Conservation (phyloP, 2,329 filamentous ascomycete genomes). For the Macrophomina phaseolina region DNA sequence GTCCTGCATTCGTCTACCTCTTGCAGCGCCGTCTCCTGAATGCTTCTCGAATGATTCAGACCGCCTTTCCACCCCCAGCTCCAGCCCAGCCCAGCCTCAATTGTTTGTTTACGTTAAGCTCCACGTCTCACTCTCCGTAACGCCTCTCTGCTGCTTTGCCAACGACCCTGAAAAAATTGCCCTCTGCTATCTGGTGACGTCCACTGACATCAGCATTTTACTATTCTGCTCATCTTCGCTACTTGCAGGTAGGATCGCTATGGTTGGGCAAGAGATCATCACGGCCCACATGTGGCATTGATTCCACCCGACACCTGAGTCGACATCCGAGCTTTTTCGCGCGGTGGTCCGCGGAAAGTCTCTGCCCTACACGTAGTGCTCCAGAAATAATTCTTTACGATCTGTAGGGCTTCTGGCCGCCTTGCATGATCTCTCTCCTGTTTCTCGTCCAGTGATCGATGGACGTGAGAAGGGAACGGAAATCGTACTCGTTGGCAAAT, state of each 20-base stretch:
- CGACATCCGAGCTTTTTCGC: slow-evolving; percentile 1
- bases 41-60: slow-evolving; percentile 23
- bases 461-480: not conserved
- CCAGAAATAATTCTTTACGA: slow-evolving; percentile 16
- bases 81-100: slow-evolving; percentile 4
- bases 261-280: slow-evolving; percentile 11
- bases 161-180: not conserved
- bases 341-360: not conserved
- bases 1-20: slow-evolving; percentile 22
- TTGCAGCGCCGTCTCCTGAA: slow-evolving; percentile 24
- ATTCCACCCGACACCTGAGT: slow-evolving; percentile 15
- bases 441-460: not conserved
- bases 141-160: not conserved
- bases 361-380: slow-evolving; percentile 1
- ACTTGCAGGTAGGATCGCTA: slow-evolving; percentile 1
- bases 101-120: not conserved
- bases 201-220: not conserved
- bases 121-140: not conserved
- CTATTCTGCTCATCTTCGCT: slow-evolving; percentile 11
- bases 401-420: not conserved
- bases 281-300: slow-evolving; percentile 13
- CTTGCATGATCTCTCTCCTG: not conserved
- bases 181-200: slow-evolving; percentile 13
- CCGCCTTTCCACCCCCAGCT: slow-evolving; percentile 10
- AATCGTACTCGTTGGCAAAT: not conserved